Percentiles rank a stretch among this genome's conserved stretches.
phyloP scores from a whole-genome alignment of 202 grass and related monocot genomes.

The Brachypodium distachyon region DNA sequence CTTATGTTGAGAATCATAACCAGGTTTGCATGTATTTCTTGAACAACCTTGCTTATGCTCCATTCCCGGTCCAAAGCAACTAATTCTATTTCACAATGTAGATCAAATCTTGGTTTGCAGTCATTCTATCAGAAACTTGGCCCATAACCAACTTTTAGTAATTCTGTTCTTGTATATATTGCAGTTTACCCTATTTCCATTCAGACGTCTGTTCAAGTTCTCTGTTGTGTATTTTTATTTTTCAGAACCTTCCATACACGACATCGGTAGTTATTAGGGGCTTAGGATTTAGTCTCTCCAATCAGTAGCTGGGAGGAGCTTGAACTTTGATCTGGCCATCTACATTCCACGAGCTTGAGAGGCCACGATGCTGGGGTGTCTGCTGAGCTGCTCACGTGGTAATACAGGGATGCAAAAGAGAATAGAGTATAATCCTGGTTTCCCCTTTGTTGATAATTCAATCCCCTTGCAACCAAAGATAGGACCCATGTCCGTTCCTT shows the following conservation, averaged over 20 bases:
- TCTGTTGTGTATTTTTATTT: neutral
- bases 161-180: neutral
- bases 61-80: neutral
- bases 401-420: neutral
- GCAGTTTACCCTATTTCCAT: neutral
- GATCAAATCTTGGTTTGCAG: neutral
- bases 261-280: neutral
- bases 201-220: neutral
- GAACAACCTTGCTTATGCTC: neutral
- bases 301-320: neutral
- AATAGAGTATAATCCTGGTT: neutral
- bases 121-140: neutral
- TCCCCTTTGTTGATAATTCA: neutral
- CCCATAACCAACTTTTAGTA: neutral
- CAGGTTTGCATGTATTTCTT: slow-evolving; percentile 44
- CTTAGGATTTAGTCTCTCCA: neutral
- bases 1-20: slow-evolving; percentile 81
- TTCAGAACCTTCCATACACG: neutral
- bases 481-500: neutral
- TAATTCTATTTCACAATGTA: neutral
- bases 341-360: neutral
- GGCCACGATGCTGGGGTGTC: neutral
- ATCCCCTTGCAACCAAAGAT: neutral
- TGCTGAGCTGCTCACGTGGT: neutral
- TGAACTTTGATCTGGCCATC: neutral